phyloP scores from a whole-genome alignment of 2,329 filamentous ascomycete species.

The Cordyceps tenuipes region DNA sequence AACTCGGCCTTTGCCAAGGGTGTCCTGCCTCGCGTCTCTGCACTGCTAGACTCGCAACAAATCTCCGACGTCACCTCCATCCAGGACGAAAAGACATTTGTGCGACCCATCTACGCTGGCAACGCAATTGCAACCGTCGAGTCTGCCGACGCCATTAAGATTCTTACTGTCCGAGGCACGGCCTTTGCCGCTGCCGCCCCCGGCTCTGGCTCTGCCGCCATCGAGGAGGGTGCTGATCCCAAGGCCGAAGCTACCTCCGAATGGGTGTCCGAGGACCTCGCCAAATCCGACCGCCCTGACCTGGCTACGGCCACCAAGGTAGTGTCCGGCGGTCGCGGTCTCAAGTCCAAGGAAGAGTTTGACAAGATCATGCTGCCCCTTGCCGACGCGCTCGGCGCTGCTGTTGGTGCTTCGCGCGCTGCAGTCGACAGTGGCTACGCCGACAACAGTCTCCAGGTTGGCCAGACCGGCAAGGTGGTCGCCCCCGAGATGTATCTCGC shows the following conservation, averaged over 20 bases:
- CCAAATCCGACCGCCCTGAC: constrained; percentile 90
- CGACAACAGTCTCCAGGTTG: constrained; percentile 96
- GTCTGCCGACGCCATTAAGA: constrained; percentile 74
- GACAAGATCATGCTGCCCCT: constrained; percentile 86
- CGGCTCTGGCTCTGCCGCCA: constrained; percentile 62
- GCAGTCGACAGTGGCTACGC: constrained; percentile 96
- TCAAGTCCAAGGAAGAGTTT: constrained; percentile 98
- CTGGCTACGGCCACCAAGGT: constrained; percentile 82
- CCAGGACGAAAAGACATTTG: constrained; percentile 86
- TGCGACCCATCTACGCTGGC: constrained; percentile 93
- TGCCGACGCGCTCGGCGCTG: constrained; percentile 87
- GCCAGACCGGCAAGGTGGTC: constrained; percentile 97
- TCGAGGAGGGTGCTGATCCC: constrained; percentile 78
- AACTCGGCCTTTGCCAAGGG: constrained; percentile 97
- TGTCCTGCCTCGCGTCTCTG: constrained; percentile 82
- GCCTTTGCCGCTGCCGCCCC: constrained; percentile 71
- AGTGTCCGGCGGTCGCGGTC: constrained; percentile 84
- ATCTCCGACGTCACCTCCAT: constrained; percentile 86
- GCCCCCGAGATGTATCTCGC: constrained; percentile 93
- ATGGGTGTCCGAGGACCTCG: constrained; percentile 90
- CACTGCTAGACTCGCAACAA: constrained; percentile 84
- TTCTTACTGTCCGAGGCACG: constrained; percentile 88
- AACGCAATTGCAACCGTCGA: constrained; percentile 96
- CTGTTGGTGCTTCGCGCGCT: constrained; percentile 87
- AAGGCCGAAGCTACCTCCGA: constrained; percentile 66